A percentile compares a stretch with the other conserved stretches of the same genome.
Evolutionary conservation across 176 grass and related monocot genomes (phyloP).

Genomic region (Dendrocalamus sinicus): DNA sequence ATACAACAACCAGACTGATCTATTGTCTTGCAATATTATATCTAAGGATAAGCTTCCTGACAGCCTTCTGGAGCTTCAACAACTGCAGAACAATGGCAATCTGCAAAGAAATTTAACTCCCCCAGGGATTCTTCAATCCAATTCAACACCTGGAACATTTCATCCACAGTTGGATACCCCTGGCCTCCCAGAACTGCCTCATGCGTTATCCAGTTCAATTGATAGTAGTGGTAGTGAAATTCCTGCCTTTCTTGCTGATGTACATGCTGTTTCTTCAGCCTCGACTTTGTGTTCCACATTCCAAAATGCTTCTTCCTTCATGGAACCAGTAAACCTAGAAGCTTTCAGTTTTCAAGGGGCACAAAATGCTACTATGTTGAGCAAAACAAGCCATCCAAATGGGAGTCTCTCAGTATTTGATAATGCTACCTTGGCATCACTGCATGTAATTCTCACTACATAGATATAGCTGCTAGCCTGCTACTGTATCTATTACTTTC

Average conservation of each 20-base stretch:
- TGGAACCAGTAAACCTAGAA: constrained; percentile 53
- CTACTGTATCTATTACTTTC: constrained; percentile 21
- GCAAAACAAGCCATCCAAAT: constrained; percentile 42
- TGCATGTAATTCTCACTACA: constrained; percentile 46
- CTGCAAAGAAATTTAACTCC: constrained; percentile 40
- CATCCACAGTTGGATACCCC: constrained; percentile 39
- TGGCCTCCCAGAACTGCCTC: constrained; percentile 49
- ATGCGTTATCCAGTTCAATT: constrained; percentile 61
- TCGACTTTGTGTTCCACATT: constrained; percentile 50
- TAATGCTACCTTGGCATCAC: constrained; percentile 42
- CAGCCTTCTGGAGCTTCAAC: constrained; percentile 45
- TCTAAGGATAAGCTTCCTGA: constrained; percentile 33
- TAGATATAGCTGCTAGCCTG: background rate
- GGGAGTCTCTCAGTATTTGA: constrained; percentile 40
- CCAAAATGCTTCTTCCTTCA: constrained; percentile 50
- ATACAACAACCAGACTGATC: constrained; percentile 29
- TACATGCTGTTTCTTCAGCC: constrained; percentile 58
- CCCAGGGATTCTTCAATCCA: constrained; percentile 33
- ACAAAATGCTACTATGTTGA: constrained; percentile 45
- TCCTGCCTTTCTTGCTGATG: constrained; percentile 59
- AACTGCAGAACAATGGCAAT: constrained; percentile 39
- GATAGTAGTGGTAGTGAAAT: constrained; percentile 61
- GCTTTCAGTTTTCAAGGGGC: constrained; percentile 51
- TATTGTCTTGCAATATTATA: constrained; percentile 35
- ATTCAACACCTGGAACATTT: constrained; percentile 45